Evolutionary conservation across 768 basidiomycete species (phyloP), one percentile per base, ranked within the genome.

Genomic region (Artomyces pyxidatus): DNA sequence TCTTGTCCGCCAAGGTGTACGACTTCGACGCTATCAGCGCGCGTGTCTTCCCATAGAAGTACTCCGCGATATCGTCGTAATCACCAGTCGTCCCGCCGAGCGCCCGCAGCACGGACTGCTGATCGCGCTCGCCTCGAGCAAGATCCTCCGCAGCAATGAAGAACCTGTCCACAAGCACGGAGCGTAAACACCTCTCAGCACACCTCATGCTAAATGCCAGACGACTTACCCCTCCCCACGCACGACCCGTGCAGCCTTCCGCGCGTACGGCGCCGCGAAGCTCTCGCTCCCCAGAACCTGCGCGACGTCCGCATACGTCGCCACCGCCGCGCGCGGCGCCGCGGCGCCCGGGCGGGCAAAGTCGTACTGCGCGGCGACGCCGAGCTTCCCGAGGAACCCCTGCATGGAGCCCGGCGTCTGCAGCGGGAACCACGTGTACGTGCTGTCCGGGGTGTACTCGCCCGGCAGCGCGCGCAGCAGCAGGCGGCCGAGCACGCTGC

Each of bases 351-450:
- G 85, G 27, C 79, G 70, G 26, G 63, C 60, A 17, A 81, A 42
- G 49, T 79, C 72, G 54, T 90, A 91, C 40, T 74, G 64, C 22
- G 76, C 69, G 14, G 68, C 49, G 21, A 76, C 66, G 37, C 75
- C 74, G 29, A 89, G 58, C 27, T 85, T 76, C 43, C 61, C 70
- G 48, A 90, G 66, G 60, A 81, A 62, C 1, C 58, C 65, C 51
- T 76, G 66, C 87, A 90, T 89, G 2, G 79, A 63, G 0, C 72
- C 68, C 3, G 88, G 89, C 1, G 83, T 85, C 80, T 90, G 82
- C 38, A 91, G 71, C n/a, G 89, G 85, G 81, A 90, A 91, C 78
- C 86, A 89, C 3, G 89, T 80, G 61, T 87, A 91, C 41, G 78
- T 68, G 51, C 83, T 86, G 61, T 84, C 80, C 50, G 77, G 73